Evolutionary conservation across 208 protist genomes (phyloP).

Genomic region (Strigomonas galati): DNA sequence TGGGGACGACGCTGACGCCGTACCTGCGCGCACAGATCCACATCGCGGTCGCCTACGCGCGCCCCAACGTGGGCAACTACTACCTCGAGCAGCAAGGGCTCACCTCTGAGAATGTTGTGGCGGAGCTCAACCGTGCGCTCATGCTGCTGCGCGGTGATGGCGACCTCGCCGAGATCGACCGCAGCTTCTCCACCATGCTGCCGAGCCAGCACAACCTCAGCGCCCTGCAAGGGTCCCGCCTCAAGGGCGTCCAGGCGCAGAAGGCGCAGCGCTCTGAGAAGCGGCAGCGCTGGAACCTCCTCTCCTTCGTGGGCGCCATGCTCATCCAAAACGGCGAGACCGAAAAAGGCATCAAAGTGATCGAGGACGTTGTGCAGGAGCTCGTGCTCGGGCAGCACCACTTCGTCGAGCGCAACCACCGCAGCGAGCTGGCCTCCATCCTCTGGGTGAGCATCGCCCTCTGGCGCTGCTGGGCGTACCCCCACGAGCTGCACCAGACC

Average conservation of each 20-base stretch:
- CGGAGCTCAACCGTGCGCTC: conserved; percentile 33
- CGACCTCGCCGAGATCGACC: conserved; percentile 42
- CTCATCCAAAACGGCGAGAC: conserved; percentile 29
- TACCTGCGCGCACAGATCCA: conserved; percentile 37
- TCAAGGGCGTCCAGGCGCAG: conserved; percentile 6
- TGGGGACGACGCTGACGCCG: conserved; percentile 12
- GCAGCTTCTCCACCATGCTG: conserved; percentile 33
- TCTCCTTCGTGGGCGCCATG: conserved; percentile 34
- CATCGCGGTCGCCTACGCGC: conserved; percentile 26
- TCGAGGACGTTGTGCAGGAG: conserved; percentile 43
- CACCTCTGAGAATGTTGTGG: conserved; percentile 11
- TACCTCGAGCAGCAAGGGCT: background rate
- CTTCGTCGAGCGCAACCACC: conserved; percentile 31
- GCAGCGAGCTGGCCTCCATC: conserved; percentile 30
- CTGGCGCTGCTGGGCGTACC: conserved; percentile 31
- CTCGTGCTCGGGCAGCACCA: conserved; percentile 44
- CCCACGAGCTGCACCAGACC: conserved; percentile 24
- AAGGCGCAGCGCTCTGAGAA: conserved; percentile 26
- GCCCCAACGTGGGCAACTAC: conserved; percentile 1
- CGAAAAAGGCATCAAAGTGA: conserved; percentile 29
- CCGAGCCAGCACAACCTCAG: conserved; percentile 15
- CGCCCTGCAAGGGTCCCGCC: conserved; percentile 8
- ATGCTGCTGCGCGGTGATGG: conserved; percentile 32
- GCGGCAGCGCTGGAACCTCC: conserved; percentile 45
- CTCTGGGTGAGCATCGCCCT: conserved; percentile 39